Evolutionary conservation across 192 early-diverging fungal genomes (phyloP), one percentile per base, ranked within the genome.

Genomic region (Endogone sp.): DNA sequence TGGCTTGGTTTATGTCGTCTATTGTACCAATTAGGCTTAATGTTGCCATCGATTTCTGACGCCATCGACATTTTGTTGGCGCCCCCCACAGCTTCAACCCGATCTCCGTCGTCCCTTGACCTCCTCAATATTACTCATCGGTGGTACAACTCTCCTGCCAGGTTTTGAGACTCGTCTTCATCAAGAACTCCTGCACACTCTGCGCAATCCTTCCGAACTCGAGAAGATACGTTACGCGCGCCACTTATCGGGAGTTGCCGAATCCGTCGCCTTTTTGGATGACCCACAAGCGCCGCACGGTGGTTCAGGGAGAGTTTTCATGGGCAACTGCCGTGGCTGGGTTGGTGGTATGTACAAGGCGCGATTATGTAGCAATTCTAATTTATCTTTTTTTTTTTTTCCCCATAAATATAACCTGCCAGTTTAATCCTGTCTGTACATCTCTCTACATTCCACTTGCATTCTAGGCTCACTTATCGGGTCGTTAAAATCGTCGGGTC

Each of bases 141-240:
- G 95, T 29, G 94, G 93, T 0, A 89, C 91, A 0, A 79, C 87
- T 2, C 86, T 93, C 66, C 62, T 95, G 32, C 92, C 93, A 1
- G 88, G 90, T 13, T 85, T 97, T 30, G 75, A 85, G 20, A 66
- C 63, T 3, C 77, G 91, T 1, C 55, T 94, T 28, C 75, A 84
- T 29, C 80, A 88, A 23, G 89, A 94, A 44, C 61, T 97, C 25
- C 65, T 78, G 10, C 76, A 75, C 4, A 73, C 79, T 1, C 67
- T 94, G 44, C 81, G 80, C 26, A 69, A 66, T 2, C 76, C 76
- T 1, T 70, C 68, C 13, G 65, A 62, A 3, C 55, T 66, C 24
- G 76, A 78, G 10, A 72, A 80, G 29, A 62, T 66, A 23, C 73
- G 75, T 16, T 94, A 89, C 78, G 72, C 75, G 4, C 37, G 75